Evolutionary conservation across 2,329 filamentous ascomycete species (phyloP), one percentile per base, ranked within the genome.

Genomic region (Hypoxylon rubiginosum): DNA sequence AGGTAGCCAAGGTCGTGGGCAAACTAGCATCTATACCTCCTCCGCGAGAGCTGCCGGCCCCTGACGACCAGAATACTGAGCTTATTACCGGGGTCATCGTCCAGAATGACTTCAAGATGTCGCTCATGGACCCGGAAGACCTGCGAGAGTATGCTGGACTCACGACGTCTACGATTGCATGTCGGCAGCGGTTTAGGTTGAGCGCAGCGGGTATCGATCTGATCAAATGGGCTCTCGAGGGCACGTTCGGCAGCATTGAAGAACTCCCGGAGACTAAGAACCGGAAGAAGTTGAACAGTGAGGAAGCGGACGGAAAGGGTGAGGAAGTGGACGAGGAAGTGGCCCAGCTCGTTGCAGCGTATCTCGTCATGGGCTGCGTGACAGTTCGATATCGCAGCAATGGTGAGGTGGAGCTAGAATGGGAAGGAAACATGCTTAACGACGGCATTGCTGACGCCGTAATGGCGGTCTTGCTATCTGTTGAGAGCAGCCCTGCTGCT

Each of bases 401-500:
- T 71, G 92, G 94, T 60, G 91, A 96, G 75, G 88, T 97, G 5
- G 94, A 97, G 77, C 84, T 98, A 2, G 94, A 97, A 80, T 99
- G 96, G 96, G 95, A 98, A 78, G 96, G 94, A 62, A 99, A 98
- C 77, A 92, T 97, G 82, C 90, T 97, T 75, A 99, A 98, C 78
- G 96, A 99, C 76, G 93, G 94, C 66, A 97, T 99, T 74, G 96
- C 96, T n/a, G 96, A 99, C 79, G 94, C 96, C 15, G 92, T 98
- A 58, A 93, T 98, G 85, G 94, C 94, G 0, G 93, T 97, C 2
- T 85, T 99, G 10, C 89, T 97, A 72, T 94, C 92, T 0, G 92
- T 97, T 21, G 96, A 99, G 80, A 97, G 91, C 79, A 97, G 92
- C 58, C 96, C 95, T 4, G 96, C 96, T 13, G 95, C 96, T 11